Evolutionary conservation across 495 filamentous ascomycete species (phyloP), one percentile per base, ranked within the genome.

Genomic region (Aspergillus wentii): DNA sequence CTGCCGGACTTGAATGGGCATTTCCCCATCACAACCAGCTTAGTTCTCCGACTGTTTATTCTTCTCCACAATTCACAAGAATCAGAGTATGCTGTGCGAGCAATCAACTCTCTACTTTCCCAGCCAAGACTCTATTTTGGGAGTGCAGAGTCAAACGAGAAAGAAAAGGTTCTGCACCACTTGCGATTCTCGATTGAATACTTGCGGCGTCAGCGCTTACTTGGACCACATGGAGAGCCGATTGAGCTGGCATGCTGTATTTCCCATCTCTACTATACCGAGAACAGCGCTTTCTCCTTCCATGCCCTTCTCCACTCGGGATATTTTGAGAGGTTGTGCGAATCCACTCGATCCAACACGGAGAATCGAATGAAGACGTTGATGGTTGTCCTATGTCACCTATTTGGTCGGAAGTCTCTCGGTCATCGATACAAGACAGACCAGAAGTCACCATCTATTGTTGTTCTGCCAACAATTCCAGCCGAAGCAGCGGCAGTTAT

Each of bases 141-240:
- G 22, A 81, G 81, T 0, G 57, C 72, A 3, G 66, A 71, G 22
- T 72, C 71, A 31, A n/a, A n/a, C n/a, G n/a, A n/a, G n/a, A 78
- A 78, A 41, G 73, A 78, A 39, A 78, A 82, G 8, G 75, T 87
- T 0, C 66, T 85, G 1, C 85, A 90, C 46, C 83, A 88, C 51
- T 56, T 90, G 6, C 69, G 85, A 8, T 89, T 88, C 44, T 87
- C 85, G 0, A 84, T 90, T 29, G 85, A 90, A 40, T 89, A 88
- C 46, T 73, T 88, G 5, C 73, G 83, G 19, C 65, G 83, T 9
- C 79, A 87, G 43, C 53, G 71, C 20, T 71, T 90, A 1, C 64
- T 90, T 16, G 75, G 71, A 15, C 40, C 64, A 8, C 48, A 51
- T 8, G 85, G 85, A 16, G 66, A 54, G 10, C 83, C 85, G 0